Evolutionary conservation across 495 filamentous ascomycete genomes (phyloP), one percentile per base, ranked within the genome.

Genomic region (Niebla homalea): DNA sequence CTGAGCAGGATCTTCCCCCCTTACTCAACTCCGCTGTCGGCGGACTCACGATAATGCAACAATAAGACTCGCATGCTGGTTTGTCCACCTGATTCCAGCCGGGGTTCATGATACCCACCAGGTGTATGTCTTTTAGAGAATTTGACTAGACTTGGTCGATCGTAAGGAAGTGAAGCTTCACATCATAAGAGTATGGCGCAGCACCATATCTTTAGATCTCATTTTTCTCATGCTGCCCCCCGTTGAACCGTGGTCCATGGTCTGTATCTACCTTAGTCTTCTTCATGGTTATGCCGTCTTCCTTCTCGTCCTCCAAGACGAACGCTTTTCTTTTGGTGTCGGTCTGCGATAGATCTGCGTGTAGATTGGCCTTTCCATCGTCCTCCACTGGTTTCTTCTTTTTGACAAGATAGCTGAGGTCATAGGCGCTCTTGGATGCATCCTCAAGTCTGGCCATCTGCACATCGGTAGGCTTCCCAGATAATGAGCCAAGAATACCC

Each of bases 341-440:
- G 2, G 29, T 32, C 29, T 32, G 29, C 14, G 29, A 32, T 11
- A 32, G 0, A 0, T 32, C 29, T 32, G 29, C 29, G 29, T 12
- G 10, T 12, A 12, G 14, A 32, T 32, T 12, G 29, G 29, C 29
- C 29, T 12, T 32, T 21, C 50, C 56, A 10, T 55, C 57, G 45
- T 51, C 38, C 65, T 75, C 73, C 8, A 56, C 57, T 49, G 77
- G 69, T 73, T 94, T 88, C 66, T 76, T 93, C 48, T 85, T 66
- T 52, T 74, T 76, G 3, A 96, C 83, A n/a, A 97, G 64, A 12
- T 83, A 78, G 1, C 82, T 83, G n/a, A 98, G 64, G 60, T 98
- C 93, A 43, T 76, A 94, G 15, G 92, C 92, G 19, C 68, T 73
- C 64, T 83, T 84, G 54, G 82, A 83, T 36, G 80, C 89, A 57